phyloP scores from a whole-genome alignment of 495 filamentous ascomycete genomes.

The Penicillium egyptiacum region DNA sequence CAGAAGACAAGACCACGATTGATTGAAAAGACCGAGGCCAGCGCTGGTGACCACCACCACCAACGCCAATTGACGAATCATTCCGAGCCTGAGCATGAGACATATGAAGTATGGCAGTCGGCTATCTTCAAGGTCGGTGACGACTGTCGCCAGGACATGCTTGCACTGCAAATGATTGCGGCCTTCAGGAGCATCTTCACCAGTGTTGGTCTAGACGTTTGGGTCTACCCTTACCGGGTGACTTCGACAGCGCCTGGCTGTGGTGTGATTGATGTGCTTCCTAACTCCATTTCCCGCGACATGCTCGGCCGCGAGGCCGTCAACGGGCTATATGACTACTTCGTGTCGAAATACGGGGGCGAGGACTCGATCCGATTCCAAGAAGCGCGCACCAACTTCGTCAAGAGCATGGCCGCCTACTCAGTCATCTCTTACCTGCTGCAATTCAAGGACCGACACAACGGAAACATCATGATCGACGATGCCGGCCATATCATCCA shows the following conservation, averaged over 20 bases:
- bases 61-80: constrained; percentile 54
- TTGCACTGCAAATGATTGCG: constrained; percentile 96
- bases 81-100: constrained; percentile 43
- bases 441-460: constrained; percentile 99
- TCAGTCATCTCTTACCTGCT: constrained; percentile 96
- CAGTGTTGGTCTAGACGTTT: constrained; percentile 90
- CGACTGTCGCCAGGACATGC: constrained; percentile 94
- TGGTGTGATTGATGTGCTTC: constrained; percentile 95
- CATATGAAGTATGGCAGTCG: constrained; percentile 94
- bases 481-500: constrained; percentile 96
- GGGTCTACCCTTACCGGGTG: constrained; percentile 94
- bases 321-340: constrained; percentile 97
- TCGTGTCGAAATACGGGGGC: constrained; percentile 92
- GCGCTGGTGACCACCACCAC: constrained; percentile 34
- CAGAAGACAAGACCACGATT: constrained; percentile 65
- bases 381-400: constrained; percentile 92
- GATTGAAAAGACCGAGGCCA: constrained; percentile 22
- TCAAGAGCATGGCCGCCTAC: constrained; percentile 99
- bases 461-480: constrained; percentile 99
- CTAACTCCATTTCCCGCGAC: constrained; percentile 95
- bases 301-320: constrained; percentile 98
- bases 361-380: constrained; percentile 94
- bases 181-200: constrained; percentile 96
- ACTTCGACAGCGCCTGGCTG: constrained; percentile 98
- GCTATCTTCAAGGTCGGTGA: constrained; percentile 99